Percentiles rank a stretch among this genome's conserved stretches.
Conservation (phyloP, 495 filamentous ascomycete genomes). For the Neurospora sp. region DNA sequence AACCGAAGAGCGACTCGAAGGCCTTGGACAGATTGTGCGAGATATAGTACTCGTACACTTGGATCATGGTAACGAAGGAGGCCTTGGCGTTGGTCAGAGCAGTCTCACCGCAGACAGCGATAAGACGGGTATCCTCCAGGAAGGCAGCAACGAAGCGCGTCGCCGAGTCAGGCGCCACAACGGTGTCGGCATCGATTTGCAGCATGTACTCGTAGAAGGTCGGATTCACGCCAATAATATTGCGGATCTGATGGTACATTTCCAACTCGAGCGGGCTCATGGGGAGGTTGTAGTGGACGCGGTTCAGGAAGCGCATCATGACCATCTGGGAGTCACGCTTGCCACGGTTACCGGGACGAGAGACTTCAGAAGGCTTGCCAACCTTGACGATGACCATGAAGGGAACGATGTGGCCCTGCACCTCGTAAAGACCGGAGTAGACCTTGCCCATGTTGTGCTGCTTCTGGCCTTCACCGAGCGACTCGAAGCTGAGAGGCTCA, state of each 20-base stretch:
- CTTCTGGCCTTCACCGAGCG: constrained; percentile 87
- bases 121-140: constrained; percentile 80
- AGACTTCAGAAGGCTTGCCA: constrained; percentile 94
- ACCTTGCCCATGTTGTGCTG: constrained; percentile 99
- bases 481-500: constrained; percentile 96
- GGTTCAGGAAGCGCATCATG: constrained; percentile 96
- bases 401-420: constrained; percentile 94
- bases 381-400: constrained; percentile 97
- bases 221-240: constrained; percentile 97
- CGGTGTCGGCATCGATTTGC: constrained; percentile 95
- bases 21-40: constrained; percentile 97
- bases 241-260: constrained; percentile 97
- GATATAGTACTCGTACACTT: constrained; percentile 99
- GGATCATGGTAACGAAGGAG: constrained; percentile 95
- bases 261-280: constrained; percentile 97
- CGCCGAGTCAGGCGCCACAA: constrained; percentile 83
- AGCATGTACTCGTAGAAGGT: constrained; percentile 97
- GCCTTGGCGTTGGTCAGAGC: constrained; percentile 85
- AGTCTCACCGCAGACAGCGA: constrained; percentile 92
- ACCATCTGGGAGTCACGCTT: constrained; percentile 99
- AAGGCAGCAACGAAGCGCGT: constrained; percentile 89
- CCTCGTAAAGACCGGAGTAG: constrained; percentile 95
- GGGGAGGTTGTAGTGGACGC: constrained; percentile 88
- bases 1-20: constrained; percentile 96
- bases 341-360: constrained; percentile 92